A percentile compares a stretch with the other conserved stretches of the same genome.
Evolutionary conservation across 2,329 filamentous ascomycete species (phyloP).

Genomic region (Decorospora gaudefroyi): DNA sequence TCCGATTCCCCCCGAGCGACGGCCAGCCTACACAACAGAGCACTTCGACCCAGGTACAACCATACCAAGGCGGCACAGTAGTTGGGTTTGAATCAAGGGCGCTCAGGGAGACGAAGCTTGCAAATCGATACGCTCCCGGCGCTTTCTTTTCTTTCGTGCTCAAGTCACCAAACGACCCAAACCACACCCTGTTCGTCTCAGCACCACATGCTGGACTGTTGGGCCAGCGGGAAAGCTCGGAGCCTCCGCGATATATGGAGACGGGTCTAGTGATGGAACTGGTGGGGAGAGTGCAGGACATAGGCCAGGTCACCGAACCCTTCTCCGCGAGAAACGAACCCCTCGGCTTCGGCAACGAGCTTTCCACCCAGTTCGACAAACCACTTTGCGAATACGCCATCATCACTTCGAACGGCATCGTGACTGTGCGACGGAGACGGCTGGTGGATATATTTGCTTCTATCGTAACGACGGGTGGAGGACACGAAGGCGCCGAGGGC

Average conservation of each 20-base stretch:
- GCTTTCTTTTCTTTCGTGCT: constrained; percentile 86
- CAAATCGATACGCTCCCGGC: constrained; percentile 73
- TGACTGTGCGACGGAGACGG: constrained; percentile 79
- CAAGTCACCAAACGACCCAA: constrained; percentile 62
- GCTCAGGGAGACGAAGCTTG: constrained; percentile 53
- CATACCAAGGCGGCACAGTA: constrained; percentile 34
- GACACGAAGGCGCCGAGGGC: constrained; percentile 77
- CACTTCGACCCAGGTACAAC: constrained; percentile 36
- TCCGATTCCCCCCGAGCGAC: constrained; percentile 80
- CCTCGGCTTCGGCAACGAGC: constrained; percentile 88
- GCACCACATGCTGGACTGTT: constrained; percentile 89
- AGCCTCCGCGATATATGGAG: constrained; percentile 70
- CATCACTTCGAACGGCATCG: constrained; percentile 86
- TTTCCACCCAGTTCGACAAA: constrained; percentile 93
- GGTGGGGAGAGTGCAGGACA: constrained; percentile 72
- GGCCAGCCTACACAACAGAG: constrained; percentile 25
- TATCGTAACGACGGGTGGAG: constrained; percentile 71
- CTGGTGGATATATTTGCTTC: constrained; percentile 92
- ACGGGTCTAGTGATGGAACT: constrained; percentile 79
- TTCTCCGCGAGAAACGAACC: constrained; percentile 65
- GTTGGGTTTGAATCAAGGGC: constrained; percentile 36
- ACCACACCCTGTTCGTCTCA: constrained; percentile 77
- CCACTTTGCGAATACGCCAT: constrained; percentile 82
- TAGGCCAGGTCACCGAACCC: constrained; percentile 74
- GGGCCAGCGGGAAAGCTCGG: constrained; percentile 59